phyloP scores from a whole-genome alignment of 768 basidiomycete species.

The Termitomyces titanicus region DNA sequence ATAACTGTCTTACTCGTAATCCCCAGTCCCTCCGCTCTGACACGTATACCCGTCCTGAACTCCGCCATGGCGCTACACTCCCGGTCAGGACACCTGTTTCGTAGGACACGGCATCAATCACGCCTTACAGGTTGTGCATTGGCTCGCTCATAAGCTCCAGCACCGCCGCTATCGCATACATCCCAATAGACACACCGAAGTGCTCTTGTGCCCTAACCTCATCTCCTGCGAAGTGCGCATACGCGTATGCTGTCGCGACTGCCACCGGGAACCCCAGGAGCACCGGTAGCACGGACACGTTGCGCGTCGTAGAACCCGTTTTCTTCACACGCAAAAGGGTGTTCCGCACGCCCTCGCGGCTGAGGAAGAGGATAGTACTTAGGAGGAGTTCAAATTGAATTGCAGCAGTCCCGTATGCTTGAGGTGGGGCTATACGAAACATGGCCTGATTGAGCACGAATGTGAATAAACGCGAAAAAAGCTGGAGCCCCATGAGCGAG shows the following conservation, averaged over 20 bases:
- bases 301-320: slow-evolving; percentile 25
- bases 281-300: slow-evolving; percentile 64
- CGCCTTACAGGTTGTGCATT: slow-evolving; percentile 62
- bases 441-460: slow-evolving; percentile 88
- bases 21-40: slow-evolving; percentile 83
- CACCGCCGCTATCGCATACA: slow-evolving; percentile 75
- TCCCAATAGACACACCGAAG: slow-evolving; percentile 56
- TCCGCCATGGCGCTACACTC: slow-evolving; percentile 58
- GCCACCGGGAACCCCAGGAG: slow-evolving; percentile 67
- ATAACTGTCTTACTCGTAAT: slow-evolving; percentile 69
- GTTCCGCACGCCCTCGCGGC: slow-evolving; percentile 90
- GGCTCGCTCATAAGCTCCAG: slow-evolving; percentile 83
- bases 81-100: slow-evolving; percentile 3
- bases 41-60: slow-evolving; percentile 64
- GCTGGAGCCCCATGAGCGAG: slow-evolving; percentile 82
- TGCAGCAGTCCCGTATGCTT: slow-evolving; percentile 84
- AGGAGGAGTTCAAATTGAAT: slow-evolving; percentile 93
- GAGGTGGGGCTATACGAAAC: slow-evolving; percentile 78
- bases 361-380: slow-evolving; percentile 87
- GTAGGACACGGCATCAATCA: slow-evolving; percentile 1
- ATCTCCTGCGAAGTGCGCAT: slow-evolving; percentile 47
- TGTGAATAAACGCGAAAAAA: slow-evolving; percentile 80
- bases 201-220: slow-evolving; percentile 58
- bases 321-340: slow-evolving; percentile 63
- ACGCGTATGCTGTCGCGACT: slow-evolving; percentile 45